Evolutionary conservation across 2,329 filamentous ascomycete species (phyloP).

Genomic region (Stemphylium vesicarium): DNA sequence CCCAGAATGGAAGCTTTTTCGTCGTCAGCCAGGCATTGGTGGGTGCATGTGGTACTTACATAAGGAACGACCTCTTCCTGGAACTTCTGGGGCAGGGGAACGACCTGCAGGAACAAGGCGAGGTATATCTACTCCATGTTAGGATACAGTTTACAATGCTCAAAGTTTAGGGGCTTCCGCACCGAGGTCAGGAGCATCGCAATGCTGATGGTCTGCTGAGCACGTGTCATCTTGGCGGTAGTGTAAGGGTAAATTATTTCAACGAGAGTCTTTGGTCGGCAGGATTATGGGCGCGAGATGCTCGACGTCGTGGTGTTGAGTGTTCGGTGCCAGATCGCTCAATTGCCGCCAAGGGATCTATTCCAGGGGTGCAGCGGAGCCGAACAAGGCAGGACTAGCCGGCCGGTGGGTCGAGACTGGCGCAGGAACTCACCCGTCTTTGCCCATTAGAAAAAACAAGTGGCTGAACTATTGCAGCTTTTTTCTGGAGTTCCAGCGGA

Average conservation of each 20-base stretch:
- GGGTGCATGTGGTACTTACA: constrained; percentile 63
- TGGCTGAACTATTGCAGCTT: constrained; percentile 16
- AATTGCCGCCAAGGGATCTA: constrained; percentile 34
- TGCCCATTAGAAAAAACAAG: constrained; percentile 12
- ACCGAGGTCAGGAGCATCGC: constrained; percentile 88
- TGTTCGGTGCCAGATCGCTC: constrained; percentile 36
- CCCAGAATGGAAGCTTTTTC: constrained; percentile 86
- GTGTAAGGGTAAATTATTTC: background rate
- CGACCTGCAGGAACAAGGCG: constrained; percentile 79
- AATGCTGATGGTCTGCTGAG: constrained; percentile 88
- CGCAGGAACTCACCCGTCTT: constrained; percentile 12
- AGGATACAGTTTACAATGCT: constrained; percentile 17
- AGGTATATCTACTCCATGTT: constrained; percentile 77
- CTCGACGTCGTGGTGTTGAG: constrained; percentile 23
- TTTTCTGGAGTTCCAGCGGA: constrained; percentile 1
- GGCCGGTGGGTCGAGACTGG: constrained; percentile 15
- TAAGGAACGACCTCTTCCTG: constrained; percentile 88
- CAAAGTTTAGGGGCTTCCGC: constrained; percentile 48
- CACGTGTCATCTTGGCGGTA: constrained; percentile 79
- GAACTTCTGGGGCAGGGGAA: constrained; percentile 78
- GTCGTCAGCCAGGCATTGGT: constrained; percentile 8
- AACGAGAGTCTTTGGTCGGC: constrained; percentile 34
- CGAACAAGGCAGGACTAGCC: constrained; percentile 20
- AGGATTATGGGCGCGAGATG: constrained; percentile 8
- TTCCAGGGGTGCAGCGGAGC: constrained; percentile 25